These are phyloP conservation scores for Coriolopsis trogii DNA, from an alignment of 1,284 basidiomycete species.

Conservation along the genomic window DNA sequence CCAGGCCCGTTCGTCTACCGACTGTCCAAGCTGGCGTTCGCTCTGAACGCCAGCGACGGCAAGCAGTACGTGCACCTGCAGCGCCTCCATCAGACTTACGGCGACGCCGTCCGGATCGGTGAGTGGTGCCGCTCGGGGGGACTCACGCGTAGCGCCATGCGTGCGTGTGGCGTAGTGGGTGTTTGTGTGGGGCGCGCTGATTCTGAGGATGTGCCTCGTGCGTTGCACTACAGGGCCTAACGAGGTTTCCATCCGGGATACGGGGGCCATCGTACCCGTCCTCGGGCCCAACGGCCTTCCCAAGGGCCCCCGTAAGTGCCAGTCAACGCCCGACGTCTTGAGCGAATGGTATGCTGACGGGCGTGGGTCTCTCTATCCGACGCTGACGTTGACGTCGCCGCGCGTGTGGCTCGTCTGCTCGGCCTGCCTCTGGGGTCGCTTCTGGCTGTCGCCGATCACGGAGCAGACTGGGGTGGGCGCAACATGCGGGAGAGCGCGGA, in stretches of 20 bases:
- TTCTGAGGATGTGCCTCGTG: neutral
- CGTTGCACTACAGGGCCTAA: conserved; percentile 31
- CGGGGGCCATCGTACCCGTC: conserved; percentile 17
- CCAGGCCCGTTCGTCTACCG: conserved; percentile 31
- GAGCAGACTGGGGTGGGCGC: conserved; percentile 20
- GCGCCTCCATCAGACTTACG: conserved; percentile 30
- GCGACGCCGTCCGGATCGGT: conserved; percentile 34
- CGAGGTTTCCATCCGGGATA: conserved; percentile 28
- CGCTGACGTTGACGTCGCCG: too few species aligned
- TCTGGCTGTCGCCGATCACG: conserved; percentile 44
- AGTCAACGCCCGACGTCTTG: too few species aligned
- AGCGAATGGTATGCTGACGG: conserved; percentile 35
- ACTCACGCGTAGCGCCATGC: too few species aligned
- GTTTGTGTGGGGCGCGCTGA: neutral
- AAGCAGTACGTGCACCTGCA: conserved; percentile 28
- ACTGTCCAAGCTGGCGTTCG: conserved; percentile 28
- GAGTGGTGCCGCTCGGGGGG: neutral
- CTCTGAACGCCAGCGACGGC: conserved; percentile 19
- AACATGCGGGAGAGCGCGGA: neutral
- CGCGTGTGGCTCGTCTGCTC: too few species aligned
- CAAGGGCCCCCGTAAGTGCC: conserved; percentile 25
- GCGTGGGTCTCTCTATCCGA: too few species aligned
- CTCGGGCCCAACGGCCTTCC: conserved; percentile 27
- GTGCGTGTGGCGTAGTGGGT: neutral
- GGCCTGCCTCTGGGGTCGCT: too few species aligned